Percentiles rank a stretch among this genome's conserved stretches.
Conservation (phyloP, 164 flowering plant genomes). For the Piper betle region DNA sequence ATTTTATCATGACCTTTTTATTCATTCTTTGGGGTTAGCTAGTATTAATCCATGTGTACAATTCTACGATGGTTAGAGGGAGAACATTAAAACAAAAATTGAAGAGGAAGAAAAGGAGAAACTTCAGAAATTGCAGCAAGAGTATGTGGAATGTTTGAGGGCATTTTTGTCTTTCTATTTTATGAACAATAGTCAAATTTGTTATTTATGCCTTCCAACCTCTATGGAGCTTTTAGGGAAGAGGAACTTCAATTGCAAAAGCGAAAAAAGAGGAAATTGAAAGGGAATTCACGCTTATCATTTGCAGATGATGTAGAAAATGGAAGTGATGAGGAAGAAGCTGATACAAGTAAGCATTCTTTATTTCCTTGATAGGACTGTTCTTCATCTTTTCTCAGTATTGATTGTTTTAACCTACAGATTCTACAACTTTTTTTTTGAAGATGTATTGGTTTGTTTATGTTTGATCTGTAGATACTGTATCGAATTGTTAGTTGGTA, state of each 20-base stretch:
- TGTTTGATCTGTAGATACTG: no score
- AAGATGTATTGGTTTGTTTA: no score
- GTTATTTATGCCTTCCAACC: neutral
- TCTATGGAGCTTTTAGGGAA: slow-evolving; percentile 34
- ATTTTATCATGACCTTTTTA: neutral
- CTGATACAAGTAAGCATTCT: slow-evolving; percentile 28
- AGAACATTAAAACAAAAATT: slow-evolving; percentile 67
- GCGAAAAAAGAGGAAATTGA: slow-evolving; percentile 73
- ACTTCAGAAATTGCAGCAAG: slow-evolving; percentile 85
- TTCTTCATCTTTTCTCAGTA: no score
- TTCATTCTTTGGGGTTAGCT: neutral
- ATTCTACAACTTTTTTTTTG: no score
- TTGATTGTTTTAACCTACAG: no score
- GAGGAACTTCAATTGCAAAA: slow-evolving; percentile 77
- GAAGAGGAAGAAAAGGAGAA: slow-evolving; percentile 99
- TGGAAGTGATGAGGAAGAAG: slow-evolving; percentile 69
- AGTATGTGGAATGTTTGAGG: slow-evolving; percentile 38
- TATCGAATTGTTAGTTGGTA: no score
- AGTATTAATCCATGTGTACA: neutral
- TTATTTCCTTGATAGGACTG: neutral
- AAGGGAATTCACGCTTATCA: slow-evolving; percentile 62
- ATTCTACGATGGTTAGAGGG: slow-evolving; percentile 39
- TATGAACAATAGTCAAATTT: neutral
- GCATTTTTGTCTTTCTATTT: neutral
- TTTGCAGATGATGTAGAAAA: slow-evolving; percentile 75